Evolutionary conservation across 441 rosid genomes (phyloP).

Genomic region (Geranium incanum): DNA sequence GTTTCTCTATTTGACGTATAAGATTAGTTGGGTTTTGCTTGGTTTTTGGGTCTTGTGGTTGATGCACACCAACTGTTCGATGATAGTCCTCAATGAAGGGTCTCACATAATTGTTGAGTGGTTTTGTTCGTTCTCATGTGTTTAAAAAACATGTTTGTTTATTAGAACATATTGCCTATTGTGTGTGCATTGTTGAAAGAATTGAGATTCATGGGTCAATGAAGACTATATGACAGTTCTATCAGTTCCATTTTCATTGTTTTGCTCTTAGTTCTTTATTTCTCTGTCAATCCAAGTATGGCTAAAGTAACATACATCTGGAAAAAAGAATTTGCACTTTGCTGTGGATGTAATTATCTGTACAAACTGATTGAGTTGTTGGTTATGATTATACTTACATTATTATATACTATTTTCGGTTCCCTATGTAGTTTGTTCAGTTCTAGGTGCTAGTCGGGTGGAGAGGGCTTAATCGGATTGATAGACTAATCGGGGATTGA

Average conservation of each 20-base stretch:
- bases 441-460: too few species aligned
- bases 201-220: neutral
- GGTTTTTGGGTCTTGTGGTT: neutral
- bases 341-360: too few species aligned
- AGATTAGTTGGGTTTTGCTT: neutral
- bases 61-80: conserved; percentile 37
- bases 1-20: neutral
- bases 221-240: neutral
- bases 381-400: too few species aligned
- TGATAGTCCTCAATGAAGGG: conserved; percentile 33
- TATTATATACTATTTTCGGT: too few species aligned
- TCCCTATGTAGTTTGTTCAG: too few species aligned
- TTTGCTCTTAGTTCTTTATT: neutral
- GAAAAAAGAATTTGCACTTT: too few species aligned
- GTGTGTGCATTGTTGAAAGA: too few species aligned
- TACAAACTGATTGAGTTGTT: too few species aligned
- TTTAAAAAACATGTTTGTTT: neutral
- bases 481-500: too few species aligned
- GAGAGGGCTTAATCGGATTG: too few species aligned
- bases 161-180: neutral
- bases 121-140: neutral
- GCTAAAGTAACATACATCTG: too few species aligned
- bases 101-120: neutral
- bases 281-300: neutral
- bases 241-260: neutral